phyloP scores from a whole-genome alignment of 192 early-diverging fungal genomes.

The Podochytrium sp. region DNA sequence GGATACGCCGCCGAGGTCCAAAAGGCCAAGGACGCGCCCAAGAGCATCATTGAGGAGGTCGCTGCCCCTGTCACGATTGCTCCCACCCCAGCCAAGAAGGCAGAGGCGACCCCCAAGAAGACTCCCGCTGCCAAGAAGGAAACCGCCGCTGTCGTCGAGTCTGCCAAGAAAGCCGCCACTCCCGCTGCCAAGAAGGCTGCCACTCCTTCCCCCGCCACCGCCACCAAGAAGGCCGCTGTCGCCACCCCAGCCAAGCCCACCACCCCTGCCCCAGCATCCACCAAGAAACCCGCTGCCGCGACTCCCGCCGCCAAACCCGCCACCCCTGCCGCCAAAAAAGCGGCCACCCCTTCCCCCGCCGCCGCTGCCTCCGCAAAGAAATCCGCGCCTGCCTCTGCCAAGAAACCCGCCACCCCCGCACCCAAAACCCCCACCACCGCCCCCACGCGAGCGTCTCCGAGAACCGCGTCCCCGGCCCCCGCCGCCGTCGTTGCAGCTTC shows the following conservation, averaged over 20 bases:
- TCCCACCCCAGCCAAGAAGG: neutral
- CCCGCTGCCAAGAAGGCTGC: neutral
- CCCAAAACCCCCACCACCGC: no score
- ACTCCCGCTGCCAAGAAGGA: neutral
- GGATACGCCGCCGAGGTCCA: slow-evolving; percentile 51
- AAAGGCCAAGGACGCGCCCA: neutral
- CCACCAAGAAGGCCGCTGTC: neutral
- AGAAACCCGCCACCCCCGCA: neutral
- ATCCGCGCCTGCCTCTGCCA: neutral
- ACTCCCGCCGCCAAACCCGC: neutral
- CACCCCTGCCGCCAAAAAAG: neutral
- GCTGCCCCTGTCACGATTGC: neutral
- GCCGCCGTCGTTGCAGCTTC: no score
- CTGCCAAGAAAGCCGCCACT: neutral
- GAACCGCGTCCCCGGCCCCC: no score
- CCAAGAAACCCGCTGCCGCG: neutral
- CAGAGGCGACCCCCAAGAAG: neutral
- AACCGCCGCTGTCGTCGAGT: neutral
- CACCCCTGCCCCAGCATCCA: neutral
- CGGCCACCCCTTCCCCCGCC: neutral
- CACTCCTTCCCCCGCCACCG: neutral
- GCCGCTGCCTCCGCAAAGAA: neutral
- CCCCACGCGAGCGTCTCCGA: no score
- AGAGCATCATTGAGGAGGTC: neutral
- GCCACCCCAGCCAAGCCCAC: neutral